phyloP scores from a whole-genome alignment of 305 asterid species.

The Withania somnifera region DNA sequence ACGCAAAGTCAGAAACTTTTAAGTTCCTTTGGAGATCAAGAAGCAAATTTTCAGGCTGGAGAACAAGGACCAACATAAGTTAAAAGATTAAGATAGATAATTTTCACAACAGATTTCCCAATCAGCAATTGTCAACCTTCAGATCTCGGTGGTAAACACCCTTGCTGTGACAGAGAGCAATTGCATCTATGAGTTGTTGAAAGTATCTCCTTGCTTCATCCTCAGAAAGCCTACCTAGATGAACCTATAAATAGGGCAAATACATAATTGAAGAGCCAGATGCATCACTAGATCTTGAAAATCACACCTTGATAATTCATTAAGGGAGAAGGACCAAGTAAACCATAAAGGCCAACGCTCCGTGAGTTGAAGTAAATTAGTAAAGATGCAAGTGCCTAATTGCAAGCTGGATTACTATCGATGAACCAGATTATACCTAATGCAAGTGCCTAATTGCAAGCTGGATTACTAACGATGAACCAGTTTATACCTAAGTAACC shows the following conservation, averaged over 20 bases:
- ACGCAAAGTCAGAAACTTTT: conserved; percentile 94
- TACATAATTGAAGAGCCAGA: background rate
- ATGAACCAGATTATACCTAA: background rate
- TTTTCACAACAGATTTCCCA: background rate
- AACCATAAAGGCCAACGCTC: background rate
- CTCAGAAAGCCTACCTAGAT: conserved; percentile 65
- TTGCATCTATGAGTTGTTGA: conserved; percentile 93
- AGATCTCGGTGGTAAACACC: conserved; percentile 94
- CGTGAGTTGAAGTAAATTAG: background rate
- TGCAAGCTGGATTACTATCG: background rate
- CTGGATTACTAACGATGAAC: background rate
- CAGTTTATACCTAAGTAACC: background rate
- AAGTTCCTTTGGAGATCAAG: conserved; percentile 77
- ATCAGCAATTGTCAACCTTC: conserved; percentile 42
- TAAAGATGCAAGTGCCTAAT: background rate
- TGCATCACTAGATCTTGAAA: background rate
- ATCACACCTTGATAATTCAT: background rate
- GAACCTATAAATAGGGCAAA: conserved; percentile 45
- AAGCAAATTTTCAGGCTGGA: conserved; percentile 94
- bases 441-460: too few species aligned
- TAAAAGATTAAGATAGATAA: conserved; percentile 10
- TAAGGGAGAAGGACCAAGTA: background rate
- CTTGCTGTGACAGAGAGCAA: conserved; percentile 84
- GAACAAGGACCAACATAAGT: conserved; percentile 16
- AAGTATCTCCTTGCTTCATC: conserved; percentile 74